These are phyloP conservation scores for Fulvia fulva DNA, from an alignment of 2,329 filamentous ascomycete genomes.

Conservation along the genomic window DNA sequence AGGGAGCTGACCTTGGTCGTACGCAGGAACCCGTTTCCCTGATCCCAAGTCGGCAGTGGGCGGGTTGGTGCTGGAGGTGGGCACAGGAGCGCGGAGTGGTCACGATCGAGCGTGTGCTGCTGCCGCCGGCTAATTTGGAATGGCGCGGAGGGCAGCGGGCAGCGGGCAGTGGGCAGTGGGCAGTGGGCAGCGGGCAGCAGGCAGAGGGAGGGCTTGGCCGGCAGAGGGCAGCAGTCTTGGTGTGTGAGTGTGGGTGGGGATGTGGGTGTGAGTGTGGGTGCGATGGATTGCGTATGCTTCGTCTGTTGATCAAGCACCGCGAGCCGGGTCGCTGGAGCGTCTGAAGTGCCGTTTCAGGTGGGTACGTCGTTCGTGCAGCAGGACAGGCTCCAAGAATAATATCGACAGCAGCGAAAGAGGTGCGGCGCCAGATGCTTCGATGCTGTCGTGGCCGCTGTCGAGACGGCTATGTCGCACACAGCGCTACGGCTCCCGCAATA, in stretches of 20 bases:
- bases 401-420: not conserved
- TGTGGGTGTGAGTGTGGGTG: too few species aligned
- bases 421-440: not conserved
- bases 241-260: too few species aligned
- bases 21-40: slow-evolving; percentile 19
- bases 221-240: too few species aligned
- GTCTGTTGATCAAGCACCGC: not conserved
- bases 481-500: not conserved
- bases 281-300: not conserved
- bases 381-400: not conserved
- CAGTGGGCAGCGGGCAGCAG: not conserved
- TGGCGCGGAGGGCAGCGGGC: not conserved
- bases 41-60: slow-evolving; percentile 15
- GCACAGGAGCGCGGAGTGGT: slow-evolving; percentile 7
- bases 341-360: not conserved
- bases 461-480: not conserved
- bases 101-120: slow-evolving; percentile 8
- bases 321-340: not conserved
- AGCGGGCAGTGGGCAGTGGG: not conserved
- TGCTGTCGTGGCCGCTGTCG: not conserved
- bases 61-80: slow-evolving; percentile 3
- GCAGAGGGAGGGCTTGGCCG: too few species aligned
- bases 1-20: slow-evolving; percentile 20
- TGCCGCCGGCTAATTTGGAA: slow-evolving; percentile 14
- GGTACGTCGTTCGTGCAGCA: not conserved